Evolutionary conservation across 2,329 filamentous ascomycete genomes (phyloP).

Genomic region (Parastagonospora nodorum): DNA sequence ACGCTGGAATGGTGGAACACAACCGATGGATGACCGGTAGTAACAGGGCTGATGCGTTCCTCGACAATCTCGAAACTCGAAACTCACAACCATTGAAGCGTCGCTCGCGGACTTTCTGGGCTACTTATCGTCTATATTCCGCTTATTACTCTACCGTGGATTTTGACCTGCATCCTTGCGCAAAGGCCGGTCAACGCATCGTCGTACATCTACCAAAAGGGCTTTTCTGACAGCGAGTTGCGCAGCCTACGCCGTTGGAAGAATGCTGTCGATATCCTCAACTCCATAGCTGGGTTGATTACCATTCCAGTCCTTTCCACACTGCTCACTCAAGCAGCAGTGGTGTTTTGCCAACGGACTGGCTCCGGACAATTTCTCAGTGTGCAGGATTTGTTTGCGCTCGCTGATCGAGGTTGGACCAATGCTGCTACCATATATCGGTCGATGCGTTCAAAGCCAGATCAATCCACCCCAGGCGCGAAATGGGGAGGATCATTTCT

Average conservation of each 20-base stretch:
- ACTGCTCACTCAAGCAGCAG: constrained; percentile 4
- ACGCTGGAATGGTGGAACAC: too few species aligned
- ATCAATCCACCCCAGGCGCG: background rate
- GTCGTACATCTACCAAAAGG: constrained; percentile 3
- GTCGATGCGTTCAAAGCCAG: background rate
- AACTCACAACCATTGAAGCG: background rate
- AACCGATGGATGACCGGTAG: background rate
- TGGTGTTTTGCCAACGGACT: constrained; percentile 3
- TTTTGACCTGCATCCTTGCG: constrained; percentile 1
- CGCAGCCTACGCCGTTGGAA: background rate
- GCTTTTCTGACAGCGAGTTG: background rate
- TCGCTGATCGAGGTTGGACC: constrained; percentile 5
- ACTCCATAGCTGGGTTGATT: constrained; percentile 9
- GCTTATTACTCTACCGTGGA: constrained; percentile 5
- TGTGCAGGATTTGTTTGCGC: background rate
- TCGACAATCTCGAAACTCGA: background rate
- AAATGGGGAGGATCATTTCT: background rate
- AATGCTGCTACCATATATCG: background rate
- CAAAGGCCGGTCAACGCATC: background rate
- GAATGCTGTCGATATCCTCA: constrained; percentile 2
- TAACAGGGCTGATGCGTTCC: background rate
- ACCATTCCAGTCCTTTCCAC: constrained; percentile 6
- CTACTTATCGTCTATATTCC: constrained; percentile 25
- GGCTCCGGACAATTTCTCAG: background rate
- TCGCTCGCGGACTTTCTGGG: constrained; percentile 56